Evolutionary conservation across 179 eudicot species (phyloP).

Genomic region (Nepenthes alata): DNA sequence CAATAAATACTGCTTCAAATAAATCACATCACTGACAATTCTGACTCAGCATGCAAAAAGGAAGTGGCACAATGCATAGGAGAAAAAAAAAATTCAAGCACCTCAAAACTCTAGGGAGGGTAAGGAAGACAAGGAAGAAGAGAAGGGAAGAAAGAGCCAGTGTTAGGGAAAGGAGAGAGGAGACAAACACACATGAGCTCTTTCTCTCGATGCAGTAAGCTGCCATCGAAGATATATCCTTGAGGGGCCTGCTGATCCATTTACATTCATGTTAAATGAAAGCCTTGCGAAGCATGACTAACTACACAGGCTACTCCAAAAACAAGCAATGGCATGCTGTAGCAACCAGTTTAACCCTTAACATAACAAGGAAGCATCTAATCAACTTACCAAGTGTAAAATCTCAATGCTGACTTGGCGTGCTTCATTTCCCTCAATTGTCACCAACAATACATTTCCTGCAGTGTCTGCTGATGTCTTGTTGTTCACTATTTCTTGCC

Average conservation of each 20-base stretch:
- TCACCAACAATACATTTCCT: constrained; percentile 88
- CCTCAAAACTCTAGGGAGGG: constrained; percentile 35
- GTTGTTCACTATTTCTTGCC: constrained; percentile 97
- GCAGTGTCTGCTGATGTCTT: constrained; percentile 95
- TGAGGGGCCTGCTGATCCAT: constrained; percentile 98
- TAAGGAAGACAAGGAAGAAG: constrained; percentile 45
- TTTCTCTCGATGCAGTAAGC: constrained; percentile 97
- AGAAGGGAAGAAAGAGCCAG: constrained; percentile 78
- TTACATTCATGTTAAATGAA: constrained; percentile 74
- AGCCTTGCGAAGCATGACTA: constrained; percentile 43
- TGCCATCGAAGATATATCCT: constrained; percentile 98
- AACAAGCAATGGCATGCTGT: constrained; percentile 24
- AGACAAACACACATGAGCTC: constrained; percentile 99
- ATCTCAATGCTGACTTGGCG: constrained; percentile 98
- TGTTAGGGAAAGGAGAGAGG: constrained; percentile 96
- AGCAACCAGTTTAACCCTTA: constrained; percentile 28
- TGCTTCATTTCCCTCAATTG: constrained; percentile 94
- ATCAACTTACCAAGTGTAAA: constrained; percentile 79
- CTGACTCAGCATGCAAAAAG: constrained; percentile 5
- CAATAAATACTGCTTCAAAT: too few relatives aligned
- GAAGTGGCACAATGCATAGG: constrained; percentile 6
- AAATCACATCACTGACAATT: background rate
- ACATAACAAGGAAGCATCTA: constrained; percentile 18
- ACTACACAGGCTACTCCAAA: constrained; percentile 41
- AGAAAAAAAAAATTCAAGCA: constrained; percentile 9